Percentiles rank a stretch among this genome's conserved stretches.
Conservation (phyloP, 768 basidiomycete genomes). For the Phylloporus scabripes region DNA sequence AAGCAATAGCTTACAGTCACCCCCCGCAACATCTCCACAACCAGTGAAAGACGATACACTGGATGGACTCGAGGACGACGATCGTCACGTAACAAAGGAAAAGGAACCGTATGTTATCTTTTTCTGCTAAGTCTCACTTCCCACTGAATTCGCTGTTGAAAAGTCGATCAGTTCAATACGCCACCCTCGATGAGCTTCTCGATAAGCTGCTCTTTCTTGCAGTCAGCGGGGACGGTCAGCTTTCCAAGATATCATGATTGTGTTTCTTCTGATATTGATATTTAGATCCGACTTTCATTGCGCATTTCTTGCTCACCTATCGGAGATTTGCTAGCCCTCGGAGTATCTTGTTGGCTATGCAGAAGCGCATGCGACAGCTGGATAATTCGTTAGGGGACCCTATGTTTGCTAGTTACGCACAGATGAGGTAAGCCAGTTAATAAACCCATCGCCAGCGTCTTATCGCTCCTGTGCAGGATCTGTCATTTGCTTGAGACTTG, state of each 20-base stretch:
- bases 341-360: slow-evolving; percentile 78
- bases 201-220: slow-evolving; percentile 80
- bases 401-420: slow-evolving; percentile 82
- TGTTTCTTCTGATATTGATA: slow-evolving; percentile 8
- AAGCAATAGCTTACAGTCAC: slow-evolving; percentile 18
- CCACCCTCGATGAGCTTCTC: slow-evolving; percentile 70
- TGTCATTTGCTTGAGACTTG: slow-evolving; percentile 74
- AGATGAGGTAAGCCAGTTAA: slow-evolving; percentile 59
- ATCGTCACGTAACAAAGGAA: slow-evolving; percentile 29
- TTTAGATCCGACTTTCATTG: slow-evolving; percentile 69
- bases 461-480: slow-evolving; percentile 44
- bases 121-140: not conserved
- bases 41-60: slow-evolving; percentile 9
- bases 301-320: slow-evolving; percentile 79
- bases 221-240: slow-evolving; percentile 76
- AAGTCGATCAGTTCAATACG: slow-evolving; percentile 62
- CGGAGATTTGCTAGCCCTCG: slow-evolving; percentile 79
- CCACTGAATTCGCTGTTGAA: slow-evolving; percentile 10
- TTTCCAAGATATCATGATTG: slow-evolving; percentile 2
- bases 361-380: slow-evolving; percentile 76
- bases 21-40: slow-evolving; percentile 10
- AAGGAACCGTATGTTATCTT: slow-evolving; percentile 49
- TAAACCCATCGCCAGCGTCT: slow-evolving; percentile 2
- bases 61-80: slow-evolving; percentile 23
- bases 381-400: slow-evolving; percentile 70